Percentiles rank a stretch among this genome's conserved stretches.
Conservation (phyloP, 2,329 filamentous ascomycete genomes). For the Camillea tinctor region DNA sequence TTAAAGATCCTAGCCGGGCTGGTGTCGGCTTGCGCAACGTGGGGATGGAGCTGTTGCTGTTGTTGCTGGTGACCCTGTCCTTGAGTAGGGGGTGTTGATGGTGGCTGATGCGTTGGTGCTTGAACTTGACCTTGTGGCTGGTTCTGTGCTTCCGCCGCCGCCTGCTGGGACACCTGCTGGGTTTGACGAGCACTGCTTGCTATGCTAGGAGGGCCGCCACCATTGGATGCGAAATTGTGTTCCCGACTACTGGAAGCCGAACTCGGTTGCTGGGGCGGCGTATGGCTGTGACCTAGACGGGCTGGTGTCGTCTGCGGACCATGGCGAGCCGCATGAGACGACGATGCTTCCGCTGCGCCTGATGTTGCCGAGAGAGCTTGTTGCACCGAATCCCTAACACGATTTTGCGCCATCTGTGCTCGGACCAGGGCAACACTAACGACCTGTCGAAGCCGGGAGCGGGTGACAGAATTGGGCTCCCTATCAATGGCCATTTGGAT, state of each 20-base stretch:
- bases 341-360: conserved; percentile 10
- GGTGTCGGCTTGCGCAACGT: conserved; percentile 45
- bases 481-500: conserved; percentile 52
- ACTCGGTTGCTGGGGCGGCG: conserved; percentile 5
- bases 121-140: conserved; percentile 18
- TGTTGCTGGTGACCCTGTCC: conserved; percentile 1
- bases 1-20: conserved; percentile 78
- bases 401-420: conserved; percentile 45
- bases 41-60: conserved; percentile 34
- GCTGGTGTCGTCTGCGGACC: conserved; percentile 2
- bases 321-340: conserved; percentile 10
- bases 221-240: conserved; percentile 6
- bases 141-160: conserved; percentile 1
- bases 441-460: conserved; percentile 49
- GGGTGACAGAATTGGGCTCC: conserved; percentile 46
- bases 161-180: conserved; percentile 4
- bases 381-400: conserved; percentile 28
- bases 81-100: conserved; percentile 23
- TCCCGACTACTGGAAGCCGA: conserved; percentile 4
- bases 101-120: conserved; percentile 29
- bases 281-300: conserved; percentile 1
- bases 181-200: conserved; percentile 6
- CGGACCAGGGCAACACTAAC: conserved; percentile 47
- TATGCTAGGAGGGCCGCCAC: conserved; percentile 19
- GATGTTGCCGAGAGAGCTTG: conserved; percentile 19